These are phyloP conservation scores for Apiospora aurea DNA, from an alignment of 2,329 filamentous ascomycete species.

Conservation along the genomic window DNA sequence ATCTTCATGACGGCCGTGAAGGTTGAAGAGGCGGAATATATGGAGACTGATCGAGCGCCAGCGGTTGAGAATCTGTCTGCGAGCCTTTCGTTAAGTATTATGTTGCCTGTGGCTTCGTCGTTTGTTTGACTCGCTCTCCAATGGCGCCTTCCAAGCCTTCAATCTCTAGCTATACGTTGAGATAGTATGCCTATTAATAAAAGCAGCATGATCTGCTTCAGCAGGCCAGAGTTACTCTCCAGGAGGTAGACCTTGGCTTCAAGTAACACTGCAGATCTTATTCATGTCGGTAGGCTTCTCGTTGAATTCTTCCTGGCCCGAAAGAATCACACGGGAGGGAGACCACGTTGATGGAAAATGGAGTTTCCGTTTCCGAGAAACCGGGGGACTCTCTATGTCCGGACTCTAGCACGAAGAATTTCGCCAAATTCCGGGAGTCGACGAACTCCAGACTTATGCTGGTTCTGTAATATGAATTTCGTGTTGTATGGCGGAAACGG, in stretches of 20 bases:
- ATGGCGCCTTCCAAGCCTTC: neutral
- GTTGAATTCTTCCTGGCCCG: neutral
- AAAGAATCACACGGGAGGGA: neutral
- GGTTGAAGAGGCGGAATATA: neutral
- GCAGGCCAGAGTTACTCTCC: neutral
- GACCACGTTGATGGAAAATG: neutral
- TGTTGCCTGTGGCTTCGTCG: neutral
- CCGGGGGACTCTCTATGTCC: neutral
- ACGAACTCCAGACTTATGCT: neutral
- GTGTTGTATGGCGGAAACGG: conserved; percentile 4
- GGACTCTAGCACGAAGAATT: neutral
- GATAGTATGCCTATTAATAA: neutral
- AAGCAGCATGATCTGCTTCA: neutral
- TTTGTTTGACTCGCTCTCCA: neutral
- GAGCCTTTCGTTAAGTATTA: neutral
- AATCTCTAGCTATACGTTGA: neutral
- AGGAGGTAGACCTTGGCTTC: neutral
- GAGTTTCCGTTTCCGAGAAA: neutral
- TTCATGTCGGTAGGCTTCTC: neutral
- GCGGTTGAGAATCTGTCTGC: neutral
- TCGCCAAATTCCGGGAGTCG: neutral
- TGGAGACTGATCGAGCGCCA: neutral
- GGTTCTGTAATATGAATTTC: neutral
- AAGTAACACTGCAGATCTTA: neutral
- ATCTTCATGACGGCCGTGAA: neutral